Base-by-base conservation (phyloP, 1,284 basidiomycete species). In the Singerocomus inundabilis region DNA sequence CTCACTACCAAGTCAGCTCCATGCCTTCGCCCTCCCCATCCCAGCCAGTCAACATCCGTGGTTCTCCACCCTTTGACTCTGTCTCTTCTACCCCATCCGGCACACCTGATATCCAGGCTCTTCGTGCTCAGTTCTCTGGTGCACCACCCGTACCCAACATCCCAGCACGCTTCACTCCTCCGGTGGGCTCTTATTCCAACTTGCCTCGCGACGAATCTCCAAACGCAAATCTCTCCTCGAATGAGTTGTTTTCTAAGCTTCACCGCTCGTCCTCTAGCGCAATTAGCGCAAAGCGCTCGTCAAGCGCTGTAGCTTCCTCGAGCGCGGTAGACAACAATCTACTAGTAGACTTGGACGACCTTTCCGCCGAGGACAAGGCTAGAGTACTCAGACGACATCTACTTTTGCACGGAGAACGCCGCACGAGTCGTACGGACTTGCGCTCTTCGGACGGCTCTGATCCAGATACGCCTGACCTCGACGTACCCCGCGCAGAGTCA, bases 281-380 rank as follows among this genome's bases (percentile, higher is more conserved):
- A 33, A 64, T 70, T 46, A 60, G 54, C 50, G 60, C 68, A n/a
- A 66, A 61, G 26, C 67, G 66, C 13, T 69, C 71, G 0, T 28
- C 45, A 39, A 52, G 54, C 25, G 48, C 68, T n/a, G 62, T 48
- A 15, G 64, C 57, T 52, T 55, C 66, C 54, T 51, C 68, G 56
- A 60, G 67, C 66, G 45, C 66, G 58, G 24, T 58, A 60, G 54
- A 68, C 53, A 51, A 55, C 34, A 60, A 64, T 31, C 30, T 58
- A 7, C 21, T 21, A 21, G 38, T 68, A 9, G 77, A 77, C 52
- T 61, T 85, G 25, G 83, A 87, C 25, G 80, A 77, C 21, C 70
- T 87, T 33, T 74, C 83, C 0, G 86, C 89, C 36, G 88, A 90
- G 58, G 90, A 94, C 62, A 96, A 93, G 72, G 86, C 86, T 2